phyloP scores from a whole-genome alignment of 805 yeast species.

The Kluyveromyces aestuarii region DNA sequence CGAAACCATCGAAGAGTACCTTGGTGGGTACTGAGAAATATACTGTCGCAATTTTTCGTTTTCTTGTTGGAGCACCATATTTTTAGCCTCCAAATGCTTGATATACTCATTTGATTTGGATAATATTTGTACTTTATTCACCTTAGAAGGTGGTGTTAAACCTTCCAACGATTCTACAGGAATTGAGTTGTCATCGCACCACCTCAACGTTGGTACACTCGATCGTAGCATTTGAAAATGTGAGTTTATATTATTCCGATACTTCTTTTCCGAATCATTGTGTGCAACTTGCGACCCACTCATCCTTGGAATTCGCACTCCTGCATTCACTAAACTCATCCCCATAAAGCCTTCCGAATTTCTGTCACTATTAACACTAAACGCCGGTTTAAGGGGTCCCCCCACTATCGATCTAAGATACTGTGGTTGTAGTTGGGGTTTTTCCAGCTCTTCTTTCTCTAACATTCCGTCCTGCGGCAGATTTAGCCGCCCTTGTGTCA shows the following conservation, averaged over 20 bases:
- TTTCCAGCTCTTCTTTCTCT: no score
- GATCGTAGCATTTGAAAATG: conserved; percentile 61
- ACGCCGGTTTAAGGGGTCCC: no score
- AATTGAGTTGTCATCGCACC: conserved; percentile 40
- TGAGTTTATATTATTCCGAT: conserved; percentile 67
- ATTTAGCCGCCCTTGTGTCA: no score
- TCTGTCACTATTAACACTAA: no score
- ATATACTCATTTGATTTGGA: conserved; percentile 77
- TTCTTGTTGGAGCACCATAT: conserved; percentile 42
- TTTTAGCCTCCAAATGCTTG: conserved; percentile 56
- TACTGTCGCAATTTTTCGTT: conserved; percentile 36
- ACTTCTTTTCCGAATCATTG: conserved; percentile 74
- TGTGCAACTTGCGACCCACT: conserved; percentile 32
- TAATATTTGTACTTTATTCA: conserved; percentile 70
- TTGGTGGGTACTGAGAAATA: conserved; percentile 4
- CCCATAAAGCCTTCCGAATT: no score
- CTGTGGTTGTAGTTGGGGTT: no score
- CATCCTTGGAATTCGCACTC: no score
- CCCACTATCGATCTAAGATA: no score
- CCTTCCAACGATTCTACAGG: conserved; percentile 55
- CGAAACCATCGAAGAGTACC: no score
- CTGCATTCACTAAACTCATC: no score
- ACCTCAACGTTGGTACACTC: conserved; percentile 70
- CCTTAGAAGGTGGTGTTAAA: conserved; percentile 60
- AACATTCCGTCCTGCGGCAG: no score